These are phyloP conservation scores for Verticillium isaacii DNA, from an alignment of 2,329 filamentous ascomycete species.

Conservation along the genomic window DNA sequence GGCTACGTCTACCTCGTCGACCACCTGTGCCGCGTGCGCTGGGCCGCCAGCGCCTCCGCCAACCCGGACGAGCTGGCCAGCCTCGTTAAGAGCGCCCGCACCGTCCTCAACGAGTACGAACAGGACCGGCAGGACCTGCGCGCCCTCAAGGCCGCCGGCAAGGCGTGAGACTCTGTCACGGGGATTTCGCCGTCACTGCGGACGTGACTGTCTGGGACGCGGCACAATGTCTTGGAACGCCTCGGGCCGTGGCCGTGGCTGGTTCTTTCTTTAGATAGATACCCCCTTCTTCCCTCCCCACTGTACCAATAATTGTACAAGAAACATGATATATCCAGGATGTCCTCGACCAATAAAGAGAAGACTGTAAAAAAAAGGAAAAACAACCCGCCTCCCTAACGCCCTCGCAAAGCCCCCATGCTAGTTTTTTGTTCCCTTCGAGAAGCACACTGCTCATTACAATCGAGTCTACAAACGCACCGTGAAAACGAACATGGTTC, in stretches of 20 bases:
- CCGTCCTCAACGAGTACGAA: conserved; percentile 56
- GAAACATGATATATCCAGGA: conserved; percentile 9
- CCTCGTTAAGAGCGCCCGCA: conserved; percentile 59
- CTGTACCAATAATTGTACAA: conserved; percentile 11
- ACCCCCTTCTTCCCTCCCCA: neutral
- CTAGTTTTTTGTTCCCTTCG: conserved; percentile 9
- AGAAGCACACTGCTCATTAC: conserved; percentile 1
- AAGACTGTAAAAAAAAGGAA: neutral
- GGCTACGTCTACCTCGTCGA: conserved; percentile 93
- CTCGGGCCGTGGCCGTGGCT: neutral
- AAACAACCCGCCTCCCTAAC: conserved; percentile 4
- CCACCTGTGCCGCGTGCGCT: conserved; percentile 80
- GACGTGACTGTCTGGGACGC: neutral
- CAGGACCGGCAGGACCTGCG: conserved; percentile 23
- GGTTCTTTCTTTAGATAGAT: conserved; percentile 3
- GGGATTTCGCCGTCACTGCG: no score
- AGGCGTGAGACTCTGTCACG: neutral
- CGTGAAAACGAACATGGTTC: no score
- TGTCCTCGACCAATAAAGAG: conserved; percentile 8
- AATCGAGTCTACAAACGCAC: neutral
- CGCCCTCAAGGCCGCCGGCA: neutral
- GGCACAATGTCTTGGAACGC: neutral
- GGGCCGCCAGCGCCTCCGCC: conserved; percentile 78
- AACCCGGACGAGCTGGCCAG: conserved; percentile 62
- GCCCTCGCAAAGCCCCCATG: conserved; percentile 11